These are phyloP conservation scores for Dictyostelium firmibasis DNA, from an alignment of 78 protist species.

Conservation along the genomic window DNA sequence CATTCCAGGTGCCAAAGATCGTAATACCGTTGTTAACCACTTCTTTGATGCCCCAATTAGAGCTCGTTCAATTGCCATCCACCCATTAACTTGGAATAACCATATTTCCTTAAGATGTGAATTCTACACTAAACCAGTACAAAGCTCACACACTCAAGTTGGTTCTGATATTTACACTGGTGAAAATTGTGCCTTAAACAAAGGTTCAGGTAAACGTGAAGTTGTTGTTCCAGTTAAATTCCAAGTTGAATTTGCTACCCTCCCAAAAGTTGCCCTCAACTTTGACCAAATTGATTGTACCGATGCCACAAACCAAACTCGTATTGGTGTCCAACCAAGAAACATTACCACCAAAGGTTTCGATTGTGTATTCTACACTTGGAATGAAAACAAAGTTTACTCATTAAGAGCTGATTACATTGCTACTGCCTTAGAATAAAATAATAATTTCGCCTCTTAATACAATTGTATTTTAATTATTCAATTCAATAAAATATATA, in stretches of 20 bases:
- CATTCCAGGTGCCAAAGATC: neutral
- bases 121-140: neutral
- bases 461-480: too few relatives aligned
- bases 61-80: conserved; percentile 45
- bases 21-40: neutral
- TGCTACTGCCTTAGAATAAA: conserved; percentile 2
- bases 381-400: conserved; percentile 5
- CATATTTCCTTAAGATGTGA: conserved; percentile 31
- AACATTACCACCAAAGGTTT: conserved; percentile 23
- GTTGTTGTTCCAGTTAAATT: neutral
- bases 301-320: neutral
- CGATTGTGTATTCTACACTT: conserved; percentile 10
- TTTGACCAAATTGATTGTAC: neutral
- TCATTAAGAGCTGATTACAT: conserved; percentile 6
- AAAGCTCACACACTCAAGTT: neutral
- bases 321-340: neutral
- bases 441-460: too few relatives aligned
- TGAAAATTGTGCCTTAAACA: conserved; percentile 10
- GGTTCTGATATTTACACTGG: conserved; percentile 1
- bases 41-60: conserved; percentile 6
- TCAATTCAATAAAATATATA: too few relatives aligned
- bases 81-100: conserved; percentile 19
- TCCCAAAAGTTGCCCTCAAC: neutral
- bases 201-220: conserved; percentile 11
- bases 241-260: neutral